phyloP scores from a whole-genome alignment of 2,329 filamentous ascomycete species.

The Pseudogymnoascus sp. region DNA sequence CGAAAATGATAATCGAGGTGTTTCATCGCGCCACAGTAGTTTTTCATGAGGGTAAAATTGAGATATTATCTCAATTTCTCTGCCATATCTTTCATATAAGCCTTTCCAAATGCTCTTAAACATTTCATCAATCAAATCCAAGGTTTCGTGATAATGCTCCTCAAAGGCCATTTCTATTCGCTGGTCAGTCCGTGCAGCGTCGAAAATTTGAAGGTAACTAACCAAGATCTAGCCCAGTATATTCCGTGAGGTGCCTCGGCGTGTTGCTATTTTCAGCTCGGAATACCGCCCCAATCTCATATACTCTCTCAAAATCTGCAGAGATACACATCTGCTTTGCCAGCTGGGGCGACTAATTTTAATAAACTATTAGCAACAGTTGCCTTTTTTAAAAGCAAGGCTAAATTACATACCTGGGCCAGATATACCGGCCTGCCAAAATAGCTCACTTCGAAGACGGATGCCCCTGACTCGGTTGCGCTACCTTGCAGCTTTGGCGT shows the following conservation, averaged over 20 bases:
- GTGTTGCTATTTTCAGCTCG: constrained; percentile 94
- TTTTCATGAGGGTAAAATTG: constrained; percentile 80
- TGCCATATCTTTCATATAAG: constrained; percentile 59
- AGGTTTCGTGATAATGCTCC: constrained; percentile 81
- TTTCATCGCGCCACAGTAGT: constrained; percentile 79
- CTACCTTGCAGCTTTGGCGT: constrained; percentile 86
- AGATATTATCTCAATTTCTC: constrained; percentile 73
- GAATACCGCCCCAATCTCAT: constrained; percentile 85
- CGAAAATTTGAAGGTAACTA: background rate
- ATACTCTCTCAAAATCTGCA: constrained; percentile 81
- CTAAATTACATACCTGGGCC: constrained; percentile 47
- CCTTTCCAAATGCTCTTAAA: constrained; percentile 74
- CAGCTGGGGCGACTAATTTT: constrained; percentile 63
- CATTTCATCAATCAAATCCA: constrained; percentile 68
- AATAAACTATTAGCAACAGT: background rate
- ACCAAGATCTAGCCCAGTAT: constrained; percentile 75
- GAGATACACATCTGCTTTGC: constrained; percentile 91
- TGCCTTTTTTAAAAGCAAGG: background rate
- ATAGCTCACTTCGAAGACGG: constrained; percentile 88
- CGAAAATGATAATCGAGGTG: constrained; percentile 70
- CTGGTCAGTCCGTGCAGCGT: background rate
- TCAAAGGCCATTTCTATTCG: constrained; percentile 74
- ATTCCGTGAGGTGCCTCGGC: constrained; percentile 88
- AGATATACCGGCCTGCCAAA: constrained; percentile 82
- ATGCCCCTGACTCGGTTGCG: constrained; percentile 83